Evolutionary conservation across 2,329 filamentous ascomycete species (phyloP), one percentile per base, ranked within the genome.

Genomic region (Beauveria sp.): DNA sequence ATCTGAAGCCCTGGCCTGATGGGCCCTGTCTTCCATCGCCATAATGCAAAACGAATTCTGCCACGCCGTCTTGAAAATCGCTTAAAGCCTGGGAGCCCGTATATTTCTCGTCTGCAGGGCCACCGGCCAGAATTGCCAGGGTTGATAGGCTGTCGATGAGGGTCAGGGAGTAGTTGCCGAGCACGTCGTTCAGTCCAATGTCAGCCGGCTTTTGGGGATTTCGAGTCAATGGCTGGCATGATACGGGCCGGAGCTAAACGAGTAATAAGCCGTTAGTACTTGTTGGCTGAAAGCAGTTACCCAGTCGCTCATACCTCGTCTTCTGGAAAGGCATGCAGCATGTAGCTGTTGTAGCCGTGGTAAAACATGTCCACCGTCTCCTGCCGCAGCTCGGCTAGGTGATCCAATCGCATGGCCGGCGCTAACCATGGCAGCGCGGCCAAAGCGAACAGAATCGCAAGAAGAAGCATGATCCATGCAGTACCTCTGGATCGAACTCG

Each of bases 131-230:
- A 64, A 99, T 96, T 7, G 92, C 94, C 61, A 99, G 84, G 0
- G 93, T 96, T 16, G 92, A 97, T 22, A 99, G 80, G 70, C 91
- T 97, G 76, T 99, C 94, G 70, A 99, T 92, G 53, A 97, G 80
- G 1, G 94, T 97, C 64, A 99, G 79, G 60, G 92, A 97, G 76
- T 97, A 99, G 76, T 99, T 97, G 5, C 94, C 94, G 48, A 99
- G 82, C 16, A 96, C 92, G 73, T 99, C 94, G 76, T 97, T 97
- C 64, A 97, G 80, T 68, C 91, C 92, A 67, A 94, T 85, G 69
- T 96, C 89, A 61, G 83, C 82, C 1, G 90, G 88, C 70, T 96
- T 90, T 53, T 85, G 79, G 68, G 84, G 83, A 76, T 97, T 92
- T 74, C 94, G 88, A 46, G 90, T 91, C 68, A 97, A 80, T 6